Percentiles rank a stretch among this genome's conserved stretches.
Evolutionary conservation across 805 yeast species (phyloP).

Genomic region (Nakazawaea ambrosiae): DNA sequence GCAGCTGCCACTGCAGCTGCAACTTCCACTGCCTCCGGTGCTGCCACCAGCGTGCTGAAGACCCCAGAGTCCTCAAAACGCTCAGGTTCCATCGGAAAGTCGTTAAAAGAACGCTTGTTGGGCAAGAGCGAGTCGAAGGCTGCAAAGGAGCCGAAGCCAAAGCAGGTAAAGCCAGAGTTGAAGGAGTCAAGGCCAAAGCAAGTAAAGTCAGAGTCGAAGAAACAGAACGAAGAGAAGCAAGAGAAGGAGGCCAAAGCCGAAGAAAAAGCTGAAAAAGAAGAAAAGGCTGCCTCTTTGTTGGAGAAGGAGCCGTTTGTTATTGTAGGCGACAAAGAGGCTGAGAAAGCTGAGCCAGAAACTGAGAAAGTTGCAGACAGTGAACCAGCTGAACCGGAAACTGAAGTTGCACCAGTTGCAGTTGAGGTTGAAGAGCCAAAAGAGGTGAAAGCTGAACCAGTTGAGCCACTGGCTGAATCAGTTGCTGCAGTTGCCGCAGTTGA

Average conservation of each 20-base stretch:
- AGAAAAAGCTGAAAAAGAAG: slow-evolving; percentile 14
- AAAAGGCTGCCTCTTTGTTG: slow-evolving; percentile 14
- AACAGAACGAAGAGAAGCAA: background rate
- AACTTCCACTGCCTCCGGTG: background rate
- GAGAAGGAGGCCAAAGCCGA: slow-evolving; percentile 14
- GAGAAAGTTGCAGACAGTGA: background rate
- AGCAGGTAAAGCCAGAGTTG: too few species aligned
- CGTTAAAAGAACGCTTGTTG: background rate
- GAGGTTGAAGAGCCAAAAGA: too few species aligned
- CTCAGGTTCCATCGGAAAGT: background rate
- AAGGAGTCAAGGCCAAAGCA: too few species aligned
- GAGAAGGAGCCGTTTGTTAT: slow-evolving; percentile 12
- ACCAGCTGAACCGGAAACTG: background rate
- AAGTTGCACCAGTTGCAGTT: slow-evolving; percentile 6
- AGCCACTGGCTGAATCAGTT: background rate
- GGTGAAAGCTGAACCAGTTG: slow-evolving; percentile 3
- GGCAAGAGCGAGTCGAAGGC: background rate
- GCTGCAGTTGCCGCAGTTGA: background rate
- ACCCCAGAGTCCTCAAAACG: too few species aligned
- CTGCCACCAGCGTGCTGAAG: too few species aligned
- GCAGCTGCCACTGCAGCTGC: background rate
- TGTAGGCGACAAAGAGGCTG: slow-evolving; percentile 6
- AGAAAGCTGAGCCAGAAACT: background rate
- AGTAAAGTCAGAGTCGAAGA: too few species aligned
- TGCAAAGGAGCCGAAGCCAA: too few species aligned